Evolutionary conservation across 2,329 filamentous ascomycete genomes (phyloP).

Genomic region (Leptographium lundbergii): DNA sequence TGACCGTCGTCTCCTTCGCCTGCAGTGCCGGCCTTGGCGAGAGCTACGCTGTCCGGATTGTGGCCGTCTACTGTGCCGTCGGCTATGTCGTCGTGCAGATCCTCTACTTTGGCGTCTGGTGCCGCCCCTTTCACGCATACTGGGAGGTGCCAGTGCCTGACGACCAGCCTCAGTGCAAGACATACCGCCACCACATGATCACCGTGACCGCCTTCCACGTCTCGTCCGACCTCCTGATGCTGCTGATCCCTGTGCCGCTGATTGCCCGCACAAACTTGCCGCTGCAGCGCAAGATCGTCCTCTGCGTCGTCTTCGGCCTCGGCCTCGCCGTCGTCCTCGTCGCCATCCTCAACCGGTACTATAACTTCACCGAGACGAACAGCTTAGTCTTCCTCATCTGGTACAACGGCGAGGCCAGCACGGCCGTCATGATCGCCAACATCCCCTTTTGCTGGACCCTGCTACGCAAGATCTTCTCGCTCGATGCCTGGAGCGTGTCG

Average conservation of each 20-base stretch:
- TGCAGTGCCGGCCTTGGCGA: constrained; percentile 12
- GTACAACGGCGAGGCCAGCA: constrained; percentile 47
- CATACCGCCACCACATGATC: constrained; percentile 34
- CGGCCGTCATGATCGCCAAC: constrained; percentile 47
- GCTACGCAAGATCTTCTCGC: constrained; percentile 28
- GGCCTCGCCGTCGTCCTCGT: constrained; percentile 42
- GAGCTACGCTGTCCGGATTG: constrained; percentile 22
- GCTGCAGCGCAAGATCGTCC: constrained; percentile 29
- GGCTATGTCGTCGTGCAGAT: constrained; percentile 11
- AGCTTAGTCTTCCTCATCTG: constrained; percentile 44
- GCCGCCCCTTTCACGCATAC: constrained; percentile 36
- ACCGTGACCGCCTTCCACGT: constrained; percentile 34
- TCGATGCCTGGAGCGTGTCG: constrained; percentile 11
- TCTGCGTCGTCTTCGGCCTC: constrained; percentile 42
- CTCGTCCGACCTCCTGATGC: constrained; percentile 29
- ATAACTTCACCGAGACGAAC: constrained; percentile 45
- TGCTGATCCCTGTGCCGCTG: constrained; percentile 32
- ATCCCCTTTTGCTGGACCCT: constrained; percentile 48
- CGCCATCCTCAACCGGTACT: constrained; percentile 48
- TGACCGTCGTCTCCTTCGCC: neutral
- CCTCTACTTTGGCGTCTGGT: constrained; percentile 29
- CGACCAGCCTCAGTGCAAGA: constrained; percentile 27
- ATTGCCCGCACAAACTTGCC: constrained; percentile 27
- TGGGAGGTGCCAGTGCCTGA: constrained; percentile 31
- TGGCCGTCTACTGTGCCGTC: constrained; percentile 16